Percentiles rank a stretch among this genome's conserved stretches.
Conservation (phyloP, 768 basidiomycete species). For the Termitomyces sp. region DNA sequence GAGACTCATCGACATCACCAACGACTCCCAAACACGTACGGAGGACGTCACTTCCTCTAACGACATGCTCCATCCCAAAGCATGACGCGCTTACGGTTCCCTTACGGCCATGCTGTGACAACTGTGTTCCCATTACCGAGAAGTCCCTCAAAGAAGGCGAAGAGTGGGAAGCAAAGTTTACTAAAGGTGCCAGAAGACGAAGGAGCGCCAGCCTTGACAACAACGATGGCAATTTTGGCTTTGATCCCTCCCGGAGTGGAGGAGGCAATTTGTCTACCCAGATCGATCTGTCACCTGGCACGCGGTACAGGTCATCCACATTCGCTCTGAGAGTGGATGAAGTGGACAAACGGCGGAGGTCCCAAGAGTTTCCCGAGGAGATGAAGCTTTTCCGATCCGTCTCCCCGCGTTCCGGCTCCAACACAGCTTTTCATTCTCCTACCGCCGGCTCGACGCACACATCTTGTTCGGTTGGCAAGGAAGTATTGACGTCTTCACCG, state of each 20-base stretch:
- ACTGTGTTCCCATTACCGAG: slow-evolving; percentile 58
- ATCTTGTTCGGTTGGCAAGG: slow-evolving; percentile 2
- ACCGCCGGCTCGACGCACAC: slow-evolving; percentile 8
- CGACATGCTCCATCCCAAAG: slow-evolving; percentile 27
- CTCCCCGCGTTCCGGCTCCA: slow-evolving; percentile 10
- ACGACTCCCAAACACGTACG: slow-evolving; percentile 16
- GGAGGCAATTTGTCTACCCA: slow-evolving; percentile 22
- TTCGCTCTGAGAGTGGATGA: slow-evolving; percentile 56
- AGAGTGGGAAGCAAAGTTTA: slow-evolving; percentile 59
- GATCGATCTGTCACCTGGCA: slow-evolving; percentile 4
- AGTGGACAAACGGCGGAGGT: slow-evolving; percentile 52
- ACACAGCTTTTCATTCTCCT: slow-evolving; percentile 13
- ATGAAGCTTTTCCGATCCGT: slow-evolving; percentile 10
- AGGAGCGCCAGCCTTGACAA: slow-evolving; percentile 41
- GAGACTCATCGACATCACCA: slow-evolving; percentile 24
- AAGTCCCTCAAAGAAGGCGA: slow-evolving; percentile 49
- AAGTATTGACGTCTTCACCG: slow-evolving; percentile 3
- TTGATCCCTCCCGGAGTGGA: not conserved
- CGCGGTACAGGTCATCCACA: slow-evolving; percentile 15
- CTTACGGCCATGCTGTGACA: slow-evolving; percentile 64
- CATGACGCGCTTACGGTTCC: slow-evolving; percentile 52
- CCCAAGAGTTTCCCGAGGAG: slow-evolving; percentile 29
- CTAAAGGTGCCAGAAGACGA: slow-evolving; percentile 56
- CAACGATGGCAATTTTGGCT: slow-evolving; percentile 18
- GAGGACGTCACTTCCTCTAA: slow-evolving; percentile 22